Evolutionary conservation across 139 green algal genomes (phyloP).

Genomic region (Closterium sp.): DNA sequence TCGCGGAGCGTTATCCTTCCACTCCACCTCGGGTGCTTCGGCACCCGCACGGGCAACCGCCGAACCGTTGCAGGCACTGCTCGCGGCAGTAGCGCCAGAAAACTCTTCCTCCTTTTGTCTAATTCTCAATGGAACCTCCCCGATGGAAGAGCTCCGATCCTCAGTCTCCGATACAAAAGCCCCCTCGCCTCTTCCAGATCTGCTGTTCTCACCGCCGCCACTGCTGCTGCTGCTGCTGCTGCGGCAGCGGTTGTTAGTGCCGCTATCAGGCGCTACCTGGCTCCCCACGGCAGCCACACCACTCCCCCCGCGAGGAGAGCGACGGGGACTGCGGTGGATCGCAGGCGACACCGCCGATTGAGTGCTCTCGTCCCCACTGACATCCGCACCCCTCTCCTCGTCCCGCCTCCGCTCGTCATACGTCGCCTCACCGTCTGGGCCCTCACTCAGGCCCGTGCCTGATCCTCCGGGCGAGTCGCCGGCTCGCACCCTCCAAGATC

Average conservation of each 20-base stretch:
- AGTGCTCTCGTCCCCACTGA: too few relatives aligned
- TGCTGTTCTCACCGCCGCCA: too few relatives aligned
- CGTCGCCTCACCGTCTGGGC: not conserved
- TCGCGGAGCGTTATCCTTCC: not conserved
- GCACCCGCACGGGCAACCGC: not conserved
- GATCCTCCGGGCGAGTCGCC: not conserved
- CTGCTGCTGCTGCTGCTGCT: not conserved
- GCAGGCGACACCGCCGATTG: too few relatives aligned
- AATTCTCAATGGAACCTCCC: too few relatives aligned
- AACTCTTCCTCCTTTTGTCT: too few relatives aligned
- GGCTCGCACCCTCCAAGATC: not conserved
- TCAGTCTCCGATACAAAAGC: not conserved
- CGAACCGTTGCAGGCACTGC: not conserved
- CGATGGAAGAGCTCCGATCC: not conserved
- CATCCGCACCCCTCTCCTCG: not conserved
- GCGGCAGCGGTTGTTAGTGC: not conserved
- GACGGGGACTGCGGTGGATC: too few relatives aligned
- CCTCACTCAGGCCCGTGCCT: not conserved
- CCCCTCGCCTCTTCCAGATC: not conserved
- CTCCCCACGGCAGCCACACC: too few relatives aligned
- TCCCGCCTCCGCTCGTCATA: too few relatives aligned
- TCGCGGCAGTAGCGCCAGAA: not conserved
- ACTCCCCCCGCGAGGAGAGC: too few relatives aligned
- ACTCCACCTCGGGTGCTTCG: not conserved
- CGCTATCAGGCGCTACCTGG: not conserved